phyloP scores from a whole-genome alignment of 2,329 filamentous ascomycete genomes.

The Lasiodiplodia hormozganensis region DNA sequence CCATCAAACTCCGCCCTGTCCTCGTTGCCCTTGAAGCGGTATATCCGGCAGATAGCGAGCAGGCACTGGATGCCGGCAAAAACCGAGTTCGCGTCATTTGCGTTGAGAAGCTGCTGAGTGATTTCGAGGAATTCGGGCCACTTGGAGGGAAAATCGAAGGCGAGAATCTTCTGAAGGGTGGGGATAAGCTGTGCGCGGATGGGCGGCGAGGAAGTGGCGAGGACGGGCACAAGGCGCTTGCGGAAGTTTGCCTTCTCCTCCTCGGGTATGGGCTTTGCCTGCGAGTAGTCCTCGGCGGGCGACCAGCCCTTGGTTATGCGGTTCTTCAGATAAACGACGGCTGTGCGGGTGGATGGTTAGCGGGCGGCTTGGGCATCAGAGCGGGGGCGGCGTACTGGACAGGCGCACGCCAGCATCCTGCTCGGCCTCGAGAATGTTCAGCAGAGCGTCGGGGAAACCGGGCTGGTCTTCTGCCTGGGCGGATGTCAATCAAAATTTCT shows the following conservation, averaged over 20 bases:
- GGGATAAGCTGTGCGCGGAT: conserved; percentile 94
- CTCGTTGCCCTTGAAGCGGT: conserved; percentile 89
- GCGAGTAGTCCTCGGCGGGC: conserved; percentile 74
- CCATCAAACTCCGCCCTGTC: conserved; percentile 88
- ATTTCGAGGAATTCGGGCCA: conserved; percentile 97
- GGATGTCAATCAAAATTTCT: conserved; percentile 37
- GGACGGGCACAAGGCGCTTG: conserved; percentile 85
- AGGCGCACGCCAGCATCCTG: conserved; percentile 84
- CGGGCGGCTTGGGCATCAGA: conserved; percentile 8
- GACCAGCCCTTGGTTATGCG: conserved; percentile 93
- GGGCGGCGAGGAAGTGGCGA: conserved; percentile 79
- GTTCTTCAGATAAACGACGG: conserved; percentile 98
- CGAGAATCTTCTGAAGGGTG: conserved; percentile 92
- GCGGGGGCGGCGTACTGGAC: conserved; percentile 72
- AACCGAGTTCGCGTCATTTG: conserved; percentile 84
- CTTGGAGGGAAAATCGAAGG: conserved; percentile 91
- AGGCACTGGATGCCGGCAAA: conserved; percentile 94
- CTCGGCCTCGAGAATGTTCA: conserved; percentile 89
- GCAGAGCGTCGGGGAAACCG: conserved; percentile 87
- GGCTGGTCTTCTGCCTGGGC: conserved; percentile 83
- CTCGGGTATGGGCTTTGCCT: conserved; percentile 79
- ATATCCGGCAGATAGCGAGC: conserved; percentile 92
- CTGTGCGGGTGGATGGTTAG: conserved; percentile 57
- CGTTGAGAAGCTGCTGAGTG: conserved; percentile 85
- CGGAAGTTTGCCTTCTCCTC: conserved; percentile 88